Base-by-base conservation (phyloP, 257 asterid species). In the Solanum bulbocastanum region DNA sequence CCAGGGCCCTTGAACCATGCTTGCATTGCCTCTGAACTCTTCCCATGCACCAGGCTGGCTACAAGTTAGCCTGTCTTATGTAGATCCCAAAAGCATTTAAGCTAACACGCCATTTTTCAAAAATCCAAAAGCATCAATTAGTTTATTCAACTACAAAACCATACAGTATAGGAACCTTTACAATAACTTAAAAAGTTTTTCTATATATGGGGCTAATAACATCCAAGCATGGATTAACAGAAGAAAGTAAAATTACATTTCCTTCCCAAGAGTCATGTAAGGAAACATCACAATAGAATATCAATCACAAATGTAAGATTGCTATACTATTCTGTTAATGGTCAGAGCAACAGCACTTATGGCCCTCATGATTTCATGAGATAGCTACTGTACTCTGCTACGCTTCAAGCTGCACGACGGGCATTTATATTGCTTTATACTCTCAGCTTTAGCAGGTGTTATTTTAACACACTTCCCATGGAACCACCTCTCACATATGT, bases 391-490 rank as follows among this genome's bases (percentile, higher is more conserved):
- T 58, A 58, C 66, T 91, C 95, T 92, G 87, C 92, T 93, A 5
- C 95, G 93, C 90, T 96, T 96, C 92, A 93, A 79, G 90, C 90
- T 90, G 96, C 99, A 96, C 39, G 98, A 92, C 25, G 99, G 99
- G 91, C 99, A 96, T 89, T 93, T 96, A 92, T 96, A 96, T 85
- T 96, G 99, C 93, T 96, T 96, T 87, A 96, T 96, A 87, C 86
- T 93, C 91, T 96, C 99, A 62, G 99, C 99, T 92, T 94, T 96
- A 18, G 98, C 98, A 65, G 98, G 99, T 35, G 98, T 96, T 81
- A 96, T 94, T 92, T 96, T 96, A 88, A 96, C 99, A 79, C 99
- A 96, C 90, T 95, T 95, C 86, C 99, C 99, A 42, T 96, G 98
- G 88, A 79, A 96, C 98, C 99, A 96, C 87, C 92, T 89, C 91